These are phyloP conservation scores for Mucuna pruriens DNA, from an alignment of 306 rosid genomes.

Conservation along the genomic window DNA sequence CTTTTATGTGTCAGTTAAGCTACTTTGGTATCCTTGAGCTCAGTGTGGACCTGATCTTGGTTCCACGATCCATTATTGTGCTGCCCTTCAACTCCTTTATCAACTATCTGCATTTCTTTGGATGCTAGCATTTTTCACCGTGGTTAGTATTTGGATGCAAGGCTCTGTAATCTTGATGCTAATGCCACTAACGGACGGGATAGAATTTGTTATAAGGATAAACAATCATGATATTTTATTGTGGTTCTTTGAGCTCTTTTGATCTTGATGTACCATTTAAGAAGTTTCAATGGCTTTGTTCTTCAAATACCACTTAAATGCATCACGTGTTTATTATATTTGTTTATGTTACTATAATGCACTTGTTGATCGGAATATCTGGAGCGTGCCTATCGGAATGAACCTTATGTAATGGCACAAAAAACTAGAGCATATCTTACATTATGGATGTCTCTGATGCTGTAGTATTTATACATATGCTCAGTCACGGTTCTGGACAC, in stretches of 20 bases:
- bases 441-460: not conserved
- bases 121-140: conserved; percentile 13
- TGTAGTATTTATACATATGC: not conserved
- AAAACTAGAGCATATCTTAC: not conserved
- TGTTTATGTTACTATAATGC: conserved; percentile 29
- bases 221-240: not conserved
- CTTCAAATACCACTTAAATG: not conserved
- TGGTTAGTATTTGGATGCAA: not conserved
- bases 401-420: not conserved
- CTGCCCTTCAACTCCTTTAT: conserved; percentile 15
- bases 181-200: not conserved
- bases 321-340: not conserved
- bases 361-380: conserved; percentile 19
- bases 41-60: conserved; percentile 6
- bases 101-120: conserved; percentile 10
- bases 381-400: not conserved
- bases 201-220: conserved; percentile 13
- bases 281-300: not conserved
- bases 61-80: not conserved
- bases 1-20: conserved; percentile 19
- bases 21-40: conserved; percentile 22
- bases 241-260: not conserved
- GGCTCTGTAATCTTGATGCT: not conserved
- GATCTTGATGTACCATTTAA: not conserved
- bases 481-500: not conserved